Conservation (phyloP, 2,329 filamentous ascomycete genomes). For the Penicillium freii region DNA sequence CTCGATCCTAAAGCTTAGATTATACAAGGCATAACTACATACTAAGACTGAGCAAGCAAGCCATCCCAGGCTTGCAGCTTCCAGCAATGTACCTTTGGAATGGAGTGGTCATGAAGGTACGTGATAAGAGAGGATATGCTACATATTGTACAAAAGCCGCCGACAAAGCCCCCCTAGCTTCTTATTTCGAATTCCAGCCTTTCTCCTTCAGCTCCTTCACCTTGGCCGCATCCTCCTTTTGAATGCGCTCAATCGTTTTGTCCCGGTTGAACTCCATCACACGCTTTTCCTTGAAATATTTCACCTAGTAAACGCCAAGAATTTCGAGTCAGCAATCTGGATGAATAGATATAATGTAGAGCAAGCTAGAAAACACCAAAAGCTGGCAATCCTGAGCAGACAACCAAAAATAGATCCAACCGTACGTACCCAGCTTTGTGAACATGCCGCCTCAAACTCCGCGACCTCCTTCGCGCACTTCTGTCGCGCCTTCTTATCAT, state of each 20-base stretch:
- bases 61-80: neutral
- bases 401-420: neutral
- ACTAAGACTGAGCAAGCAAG: neutral
- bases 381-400: neutral
- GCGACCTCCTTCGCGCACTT: constrained; percentile 60
- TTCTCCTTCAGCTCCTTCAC: constrained; percentile 49
- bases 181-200: constrained; percentile 38
- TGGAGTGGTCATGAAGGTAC: constrained; percentile 14
- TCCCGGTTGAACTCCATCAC: constrained; percentile 89
- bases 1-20: neutral
- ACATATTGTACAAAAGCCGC: constrained; percentile 29
- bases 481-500: constrained; percentile 55
- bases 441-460: constrained; percentile 81
- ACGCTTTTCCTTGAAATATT: constrained; percentile 96
- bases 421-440: constrained; percentile 77
- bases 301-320: constrained; percentile 58
- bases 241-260: constrained; percentile 71
- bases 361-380: neutral
- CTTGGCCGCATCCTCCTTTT: constrained; percentile 68
- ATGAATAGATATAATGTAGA: neutral
- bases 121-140: constrained; percentile 28
- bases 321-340: neutral
- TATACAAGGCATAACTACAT: neutral
- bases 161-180: neutral
- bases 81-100: neutral